A percentile compares a stretch with the other conserved stretches of the same genome.
Evolutionary conservation across 2,329 filamentous ascomycete species (phyloP).

Genomic region (Macrophomina phaseolina): DNA sequence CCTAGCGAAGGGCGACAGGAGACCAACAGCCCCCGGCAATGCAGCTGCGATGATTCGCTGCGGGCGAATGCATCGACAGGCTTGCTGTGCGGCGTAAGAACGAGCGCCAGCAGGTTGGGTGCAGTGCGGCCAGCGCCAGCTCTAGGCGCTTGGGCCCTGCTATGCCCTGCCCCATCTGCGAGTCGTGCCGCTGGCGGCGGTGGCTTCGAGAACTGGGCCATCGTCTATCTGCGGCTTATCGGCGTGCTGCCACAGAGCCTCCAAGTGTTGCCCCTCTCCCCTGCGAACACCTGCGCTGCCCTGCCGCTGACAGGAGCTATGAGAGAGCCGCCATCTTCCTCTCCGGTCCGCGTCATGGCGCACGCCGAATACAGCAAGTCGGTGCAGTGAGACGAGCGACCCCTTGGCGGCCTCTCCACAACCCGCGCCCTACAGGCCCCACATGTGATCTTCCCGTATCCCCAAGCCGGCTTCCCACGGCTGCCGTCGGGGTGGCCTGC

Average conservation of each 20-base stretch:
- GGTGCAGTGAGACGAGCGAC: constrained; percentile 15
- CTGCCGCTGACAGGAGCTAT: not conserved
- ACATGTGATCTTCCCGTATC: constrained; percentile 23
- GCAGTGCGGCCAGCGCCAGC: too few relatives aligned
- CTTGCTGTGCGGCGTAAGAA: too few relatives aligned
- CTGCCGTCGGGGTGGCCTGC: constrained; percentile 17
- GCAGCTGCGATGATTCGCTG: not conserved
- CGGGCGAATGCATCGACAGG: not conserved
- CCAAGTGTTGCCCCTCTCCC: not conserved
- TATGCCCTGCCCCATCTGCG: too few relatives aligned
- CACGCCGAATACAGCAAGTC: constrained; percentile 10
- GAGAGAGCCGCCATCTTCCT: not conserved
- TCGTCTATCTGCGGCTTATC: constrained; percentile 25
- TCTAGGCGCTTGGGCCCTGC: too few relatives aligned
- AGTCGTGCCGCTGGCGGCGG: not conserved
- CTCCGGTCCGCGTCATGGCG: constrained; percentile 13
- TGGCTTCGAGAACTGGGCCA: not conserved
- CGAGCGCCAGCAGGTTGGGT: too few relatives aligned
- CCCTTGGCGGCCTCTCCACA: constrained; percentile 22
- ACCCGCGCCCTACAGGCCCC: constrained; percentile 21
- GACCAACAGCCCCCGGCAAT: not conserved
- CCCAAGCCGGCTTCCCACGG: constrained; percentile 24
- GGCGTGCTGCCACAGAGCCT: constrained; percentile 13
- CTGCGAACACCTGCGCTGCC: not conserved
- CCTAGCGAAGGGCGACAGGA: not conserved